A percentile compares a stretch with the other conserved stretches of the same genome.
These are phyloP conservation scores for Fusarium subglutinans DNA, from an alignment of 2,329 filamentous ascomycete genomes.

Conservation along the genomic window DNA sequence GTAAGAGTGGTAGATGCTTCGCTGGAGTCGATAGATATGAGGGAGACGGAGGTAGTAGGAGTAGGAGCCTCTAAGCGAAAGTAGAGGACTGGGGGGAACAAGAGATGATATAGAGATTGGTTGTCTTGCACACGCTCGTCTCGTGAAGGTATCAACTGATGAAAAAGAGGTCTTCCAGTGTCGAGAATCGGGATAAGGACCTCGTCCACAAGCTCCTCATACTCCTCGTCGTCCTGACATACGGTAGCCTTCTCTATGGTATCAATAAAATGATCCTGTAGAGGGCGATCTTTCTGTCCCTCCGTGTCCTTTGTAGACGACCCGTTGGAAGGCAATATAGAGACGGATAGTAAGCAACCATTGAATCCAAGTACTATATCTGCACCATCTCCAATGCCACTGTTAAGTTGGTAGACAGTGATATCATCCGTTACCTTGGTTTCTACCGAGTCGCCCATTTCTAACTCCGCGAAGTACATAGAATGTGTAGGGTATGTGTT, in stretches of 20 bases:
- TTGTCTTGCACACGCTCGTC: accelerated
- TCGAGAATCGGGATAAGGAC: neutral
- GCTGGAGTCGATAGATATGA: neutral
- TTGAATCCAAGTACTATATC: neutral
- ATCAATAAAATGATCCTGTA: neutral
- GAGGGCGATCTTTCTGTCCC: neutral
- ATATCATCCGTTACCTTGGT: accelerated
- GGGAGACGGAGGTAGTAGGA: neutral
- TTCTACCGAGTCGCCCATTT: neutral
- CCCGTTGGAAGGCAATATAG: neutral
- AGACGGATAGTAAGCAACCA: neutral
- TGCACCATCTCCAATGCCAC: neutral
- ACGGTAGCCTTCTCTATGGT: accelerated
- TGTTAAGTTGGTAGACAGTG: neutral
- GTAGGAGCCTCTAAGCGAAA: neutral
- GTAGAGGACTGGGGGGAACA: neutral
- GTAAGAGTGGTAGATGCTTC: neutral
- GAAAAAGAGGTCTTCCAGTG: neutral
- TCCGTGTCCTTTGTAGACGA: neutral
- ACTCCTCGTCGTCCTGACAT: neutral
- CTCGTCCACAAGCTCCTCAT: neutral
- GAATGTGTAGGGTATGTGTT: too few species aligned
- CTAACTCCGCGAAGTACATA: accelerated
- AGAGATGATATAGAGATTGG: neutral
- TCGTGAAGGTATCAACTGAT: accelerated